Base-by-base conservation (phyloP, 2,329 filamentous ascomycete genomes). In the Fusarium denticulatum region DNA sequence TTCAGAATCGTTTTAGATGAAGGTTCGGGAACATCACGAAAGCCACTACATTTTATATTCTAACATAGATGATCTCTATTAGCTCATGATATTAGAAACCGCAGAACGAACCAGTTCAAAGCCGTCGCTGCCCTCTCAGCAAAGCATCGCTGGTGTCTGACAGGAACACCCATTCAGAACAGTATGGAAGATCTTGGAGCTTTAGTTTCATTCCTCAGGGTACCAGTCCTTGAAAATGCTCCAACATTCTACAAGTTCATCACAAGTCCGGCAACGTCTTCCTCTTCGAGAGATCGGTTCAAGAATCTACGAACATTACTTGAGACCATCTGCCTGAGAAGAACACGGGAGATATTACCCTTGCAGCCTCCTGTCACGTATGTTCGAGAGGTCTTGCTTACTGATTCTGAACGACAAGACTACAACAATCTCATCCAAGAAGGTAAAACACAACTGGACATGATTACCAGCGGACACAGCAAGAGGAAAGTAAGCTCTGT, bases 11-110 rank as follows among this genome's bases (percentile, higher is more conserved):
- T 39, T 22, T 1, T 53, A 1, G 50, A 53, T 12, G 50, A 53
- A 37, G 50, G 50, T 53, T 22, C 4, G 43, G 4, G 13, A 46
- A 15, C 6, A 20, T 4, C 24, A 0, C 7, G 1, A 10, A 26
- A 15, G 18, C 18, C 0, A 9, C 11, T 1, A 6, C 16, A 4
- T 0, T 7, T 13, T 13, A 13, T 0, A 13, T 20, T 26, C 42
- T 45, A 0, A 45, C 16, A 6, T 6, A 6, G 0, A 9, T 26
- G 26, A 1, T 0, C 0, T 14, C 0, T 7, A 1, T 16, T n/a
- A 53, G 50, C 50, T 1, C 50, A 39, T 0, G 24, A 39, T 22
- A 26, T 53, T 6, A 22, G 50, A 39, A 53, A 53, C 14, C 50
- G 50, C n/a, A 9, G 12, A 39, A 53, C 50, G 1, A 39, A 53